Percentiles rank a stretch among this genome's conserved stretches.
These are phyloP conservation scores for Spongiforma sp. DNA, from an alignment of 1,284 basidiomycete genomes.

Conservation along the genomic window DNA sequence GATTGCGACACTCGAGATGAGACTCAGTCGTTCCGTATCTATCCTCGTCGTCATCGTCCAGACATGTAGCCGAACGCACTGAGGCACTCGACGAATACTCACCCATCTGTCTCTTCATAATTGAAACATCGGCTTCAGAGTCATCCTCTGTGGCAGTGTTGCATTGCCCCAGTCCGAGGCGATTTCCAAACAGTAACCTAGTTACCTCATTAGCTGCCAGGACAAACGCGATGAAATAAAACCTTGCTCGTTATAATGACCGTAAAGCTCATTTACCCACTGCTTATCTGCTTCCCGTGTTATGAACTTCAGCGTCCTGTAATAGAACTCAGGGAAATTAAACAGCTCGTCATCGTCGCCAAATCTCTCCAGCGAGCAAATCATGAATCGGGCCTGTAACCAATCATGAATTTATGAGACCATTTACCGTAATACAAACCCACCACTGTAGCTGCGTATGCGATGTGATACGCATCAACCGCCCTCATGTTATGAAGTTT, in stretches of 20 bases:
- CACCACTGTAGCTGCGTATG: no score
- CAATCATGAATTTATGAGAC: no score
- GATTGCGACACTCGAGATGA: no score
- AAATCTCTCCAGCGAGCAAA: not conserved
- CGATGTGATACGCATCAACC: no score
- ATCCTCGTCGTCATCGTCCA: no score
- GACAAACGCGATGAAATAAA: not conserved
- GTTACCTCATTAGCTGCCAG: not conserved
- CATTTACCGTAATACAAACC: no score
- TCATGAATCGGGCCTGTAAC: not conserved
- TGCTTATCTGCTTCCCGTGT: not conserved
- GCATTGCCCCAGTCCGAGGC: no score
- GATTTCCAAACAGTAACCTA: not conserved
- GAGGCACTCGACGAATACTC: no score
- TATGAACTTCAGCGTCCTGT: not conserved
- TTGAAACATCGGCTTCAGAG: not conserved
- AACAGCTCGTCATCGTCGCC: not conserved
- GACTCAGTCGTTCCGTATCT: no score
- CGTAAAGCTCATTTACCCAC: not conserved
- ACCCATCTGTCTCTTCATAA: not conserved
- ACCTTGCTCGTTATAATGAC: not conserved
- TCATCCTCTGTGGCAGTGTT: no score
- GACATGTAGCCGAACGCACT: no score
- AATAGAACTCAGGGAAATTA: not conserved
- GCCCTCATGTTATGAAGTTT: no score